A percentile compares a stretch with the other conserved stretches of the same genome.
phyloP scores from a whole-genome alignment of 2,329 filamentous ascomycete species.

The Nigrospora sphaerica region DNA sequence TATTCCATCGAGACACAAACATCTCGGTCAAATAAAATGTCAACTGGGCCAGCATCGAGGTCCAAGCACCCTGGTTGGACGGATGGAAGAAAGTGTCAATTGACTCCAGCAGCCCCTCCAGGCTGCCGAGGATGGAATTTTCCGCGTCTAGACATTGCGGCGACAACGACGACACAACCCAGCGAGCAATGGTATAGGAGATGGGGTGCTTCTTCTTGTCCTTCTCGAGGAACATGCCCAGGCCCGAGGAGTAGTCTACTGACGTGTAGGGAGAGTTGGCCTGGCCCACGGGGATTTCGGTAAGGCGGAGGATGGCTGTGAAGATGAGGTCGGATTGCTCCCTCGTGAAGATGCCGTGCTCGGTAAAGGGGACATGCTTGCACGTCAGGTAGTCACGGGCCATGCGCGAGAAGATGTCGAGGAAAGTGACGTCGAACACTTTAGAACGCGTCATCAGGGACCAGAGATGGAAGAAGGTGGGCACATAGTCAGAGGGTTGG shows the following conservation, averaged over 20 bases:
- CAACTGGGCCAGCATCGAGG: slow-evolving; percentile 79
- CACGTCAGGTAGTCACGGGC: slow-evolving; percentile 76
- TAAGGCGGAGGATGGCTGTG: slow-evolving; percentile 78
- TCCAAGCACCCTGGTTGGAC: slow-evolving; percentile 91
- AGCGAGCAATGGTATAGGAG: slow-evolving; percentile 84
- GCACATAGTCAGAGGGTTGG: slow-evolving; percentile 82
- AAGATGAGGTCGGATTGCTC: slow-evolving; percentile 92
- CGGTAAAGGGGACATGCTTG: slow-evolving; percentile 68
- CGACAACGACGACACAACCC: slow-evolving; percentile 89
- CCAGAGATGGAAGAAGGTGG: slow-evolving; percentile 96
- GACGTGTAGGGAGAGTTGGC: slow-evolving; percentile 86
- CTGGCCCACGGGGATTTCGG: slow-evolving; percentile 95
- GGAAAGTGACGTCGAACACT: slow-evolving; percentile 75
- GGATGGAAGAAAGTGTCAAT: slow-evolving; percentile 99
- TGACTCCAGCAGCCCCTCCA: slow-evolving; percentile 88
- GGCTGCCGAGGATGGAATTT: slow-evolving; percentile 72
- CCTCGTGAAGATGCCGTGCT: slow-evolving; percentile 84
- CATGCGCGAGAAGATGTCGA: slow-evolving; percentile 84
- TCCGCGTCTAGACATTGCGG: slow-evolving; percentile 71
- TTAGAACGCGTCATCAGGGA: slow-evolving; percentile 87
- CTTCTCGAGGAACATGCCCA: slow-evolving; percentile 81
- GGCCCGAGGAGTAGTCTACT: slow-evolving; percentile 75
- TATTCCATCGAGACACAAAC: slow-evolving; percentile 96
- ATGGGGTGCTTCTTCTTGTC: slow-evolving; percentile 91
- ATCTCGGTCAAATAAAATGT: slow-evolving; percentile 91